phyloP scores from a whole-genome alignment of 2,329 filamentous ascomycete genomes.

The Clonostachys sp. region DNA sequence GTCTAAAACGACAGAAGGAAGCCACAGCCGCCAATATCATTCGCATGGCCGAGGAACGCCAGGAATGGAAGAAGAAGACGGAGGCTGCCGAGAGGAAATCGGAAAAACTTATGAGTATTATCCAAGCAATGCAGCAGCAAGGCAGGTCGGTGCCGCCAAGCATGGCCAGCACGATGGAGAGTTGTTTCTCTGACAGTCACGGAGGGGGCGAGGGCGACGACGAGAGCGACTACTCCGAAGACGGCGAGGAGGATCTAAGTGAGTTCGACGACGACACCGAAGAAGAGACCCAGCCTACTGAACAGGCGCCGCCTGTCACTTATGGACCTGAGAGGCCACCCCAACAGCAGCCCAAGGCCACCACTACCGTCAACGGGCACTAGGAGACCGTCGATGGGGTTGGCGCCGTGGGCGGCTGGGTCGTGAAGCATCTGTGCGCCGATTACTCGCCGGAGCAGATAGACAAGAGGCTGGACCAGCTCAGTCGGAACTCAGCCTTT shows the following conservation, averaged over 20 bases:
- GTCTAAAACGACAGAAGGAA: conserved; percentile 87
- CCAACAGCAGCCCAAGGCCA: conserved; percentile 21
- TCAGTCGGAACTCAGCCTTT: too few species aligned
- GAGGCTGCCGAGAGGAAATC: conserved; percentile 62
- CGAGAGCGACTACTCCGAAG: conserved; percentile 62
- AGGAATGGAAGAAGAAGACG: conserved; percentile 70
- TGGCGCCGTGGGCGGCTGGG: too few species aligned
- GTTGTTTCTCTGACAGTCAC: conserved; percentile 49
- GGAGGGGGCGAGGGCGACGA: conserved; percentile 21
- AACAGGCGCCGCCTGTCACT: conserved; percentile 29
- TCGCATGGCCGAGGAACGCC: conserved; percentile 93
- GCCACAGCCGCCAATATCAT: conserved; percentile 92
- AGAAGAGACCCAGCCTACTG: conserved; percentile 36
- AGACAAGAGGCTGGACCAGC: too few species aligned
- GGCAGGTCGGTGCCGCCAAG: conserved; percentile 72
- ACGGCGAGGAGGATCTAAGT: conserved; percentile 55
- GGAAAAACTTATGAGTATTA: conserved; percentile 88
- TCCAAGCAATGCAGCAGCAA: conserved; percentile 94
- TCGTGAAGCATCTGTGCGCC: too few species aligned
- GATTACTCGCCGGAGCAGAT: too few species aligned
- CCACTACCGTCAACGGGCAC: conserved; percentile 37
- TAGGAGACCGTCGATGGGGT: conserved; percentile 7
- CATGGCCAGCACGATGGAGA: conserved; percentile 55
- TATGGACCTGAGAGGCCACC: conserved; percentile 46
- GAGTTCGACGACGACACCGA: conserved; percentile 57